Conservation (phyloP, 345 rosid species). For the Mangifera indica region DNA sequence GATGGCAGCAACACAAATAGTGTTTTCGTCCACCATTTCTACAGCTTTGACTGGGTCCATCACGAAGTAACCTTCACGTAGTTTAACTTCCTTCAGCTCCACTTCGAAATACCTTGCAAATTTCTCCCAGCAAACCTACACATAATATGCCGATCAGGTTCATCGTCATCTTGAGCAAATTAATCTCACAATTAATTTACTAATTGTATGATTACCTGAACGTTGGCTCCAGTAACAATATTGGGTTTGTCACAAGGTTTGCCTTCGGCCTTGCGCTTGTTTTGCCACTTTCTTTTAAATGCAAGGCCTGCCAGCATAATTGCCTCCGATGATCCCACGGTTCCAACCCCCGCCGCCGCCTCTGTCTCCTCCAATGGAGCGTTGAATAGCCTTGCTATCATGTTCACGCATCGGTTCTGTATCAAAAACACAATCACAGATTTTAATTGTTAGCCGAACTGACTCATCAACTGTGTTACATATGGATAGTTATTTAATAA, state of each 20-base stretch:
- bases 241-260: conserved; percentile 81
- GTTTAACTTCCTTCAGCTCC: conserved; percentile 85
- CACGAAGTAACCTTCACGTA: conserved; percentile 82
- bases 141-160: neutral
- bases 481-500: too few species aligned
- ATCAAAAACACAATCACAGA: neutral
- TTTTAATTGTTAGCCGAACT: neutral
- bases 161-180: neutral
- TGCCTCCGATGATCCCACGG: conserved; percentile 94
- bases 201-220: conserved; percentile 45
- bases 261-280: conserved; percentile 80
- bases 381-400: conserved; percentile 84
- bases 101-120: conserved; percentile 95
- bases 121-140: conserved; percentile 85
- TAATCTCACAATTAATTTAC: too few species aligned
- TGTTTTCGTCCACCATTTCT: conserved; percentile 94
- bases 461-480: too few species aligned
- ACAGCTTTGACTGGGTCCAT: conserved; percentile 93
- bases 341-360: conserved; percentile 85
- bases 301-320: conserved; percentile 96
- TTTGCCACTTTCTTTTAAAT: conserved; percentile 93
- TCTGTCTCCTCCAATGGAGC: conserved; percentile 78
- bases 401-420: conserved; percentile 96
- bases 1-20: conserved; percentile 94
- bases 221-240: conserved; percentile 96